phyloP scores from a whole-genome alignment of 2,329 filamentous ascomycete species.

The Acrocalymma vagum region DNA sequence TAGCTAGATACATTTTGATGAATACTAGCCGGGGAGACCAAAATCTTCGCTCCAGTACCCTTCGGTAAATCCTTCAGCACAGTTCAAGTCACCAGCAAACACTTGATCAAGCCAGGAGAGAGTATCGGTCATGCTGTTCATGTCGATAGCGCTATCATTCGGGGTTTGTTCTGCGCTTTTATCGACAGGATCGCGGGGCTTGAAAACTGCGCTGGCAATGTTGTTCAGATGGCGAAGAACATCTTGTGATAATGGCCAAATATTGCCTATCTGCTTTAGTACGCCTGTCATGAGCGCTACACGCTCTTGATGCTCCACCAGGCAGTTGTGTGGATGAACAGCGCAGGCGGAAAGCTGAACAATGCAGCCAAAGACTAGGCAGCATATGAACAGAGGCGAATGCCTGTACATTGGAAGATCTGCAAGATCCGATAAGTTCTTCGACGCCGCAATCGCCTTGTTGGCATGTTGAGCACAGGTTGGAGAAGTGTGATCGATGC shows the following conservation, averaged over 20 bases:
- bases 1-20: too few species aligned
- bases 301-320: constrained; percentile 24
- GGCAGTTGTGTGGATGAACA: constrained; percentile 15
- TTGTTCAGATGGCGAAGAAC: constrained; percentile 21
- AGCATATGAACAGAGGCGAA: constrained; percentile 48
- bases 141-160: too few species aligned
- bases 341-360: constrained; percentile 70
- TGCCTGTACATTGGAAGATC: constrained; percentile 75
- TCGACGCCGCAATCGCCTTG: constrained; percentile 80
- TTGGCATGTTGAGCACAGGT: constrained; percentile 67
- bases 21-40: too few species aligned
- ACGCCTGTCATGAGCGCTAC: constrained; percentile 23
- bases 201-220: constrained; percentile 18
- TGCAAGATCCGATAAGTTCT: constrained; percentile 75
- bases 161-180: too few species aligned
- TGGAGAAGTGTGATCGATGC: too few species aligned
- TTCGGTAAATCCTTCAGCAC: too few species aligned
- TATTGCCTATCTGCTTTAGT: constrained; percentile 19
- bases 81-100: too few species aligned
- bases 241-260: constrained; percentile 18
- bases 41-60: too few species aligned
- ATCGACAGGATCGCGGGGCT: too few species aligned
- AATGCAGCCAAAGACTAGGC: constrained; percentile 24
- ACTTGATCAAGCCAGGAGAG: too few species aligned
- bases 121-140: too few species aligned